Percentiles rank a stretch among this genome's conserved stretches.
phyloP scores from a whole-genome alignment of 768 basidiomycete species.

The Daedaleopsis sinensis region DNA sequence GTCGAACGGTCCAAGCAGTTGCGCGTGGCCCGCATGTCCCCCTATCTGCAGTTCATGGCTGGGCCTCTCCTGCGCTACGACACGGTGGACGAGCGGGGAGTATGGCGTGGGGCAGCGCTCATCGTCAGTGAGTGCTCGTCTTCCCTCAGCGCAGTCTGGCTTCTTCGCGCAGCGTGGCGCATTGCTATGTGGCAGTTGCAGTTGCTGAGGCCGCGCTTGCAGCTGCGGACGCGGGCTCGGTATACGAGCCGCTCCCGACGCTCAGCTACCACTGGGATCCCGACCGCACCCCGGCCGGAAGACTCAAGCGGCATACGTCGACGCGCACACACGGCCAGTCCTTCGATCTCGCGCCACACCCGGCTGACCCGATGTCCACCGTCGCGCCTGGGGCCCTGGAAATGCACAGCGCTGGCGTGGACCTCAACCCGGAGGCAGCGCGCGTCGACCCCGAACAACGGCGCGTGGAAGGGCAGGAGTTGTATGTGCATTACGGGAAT shows the following conservation, averaged over 20 bases:
- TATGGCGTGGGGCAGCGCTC: slow-evolving; percentile 89
- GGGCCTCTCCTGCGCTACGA: slow-evolving; percentile 91
- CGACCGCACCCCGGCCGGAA: slow-evolving; percentile 33
- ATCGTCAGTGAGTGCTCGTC: slow-evolving; percentile 72
- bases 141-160: not conserved
- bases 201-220: slow-evolving; percentile 4
- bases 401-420: not conserved
- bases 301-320: slow-evolving; percentile 15
- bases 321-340: slow-evolving; percentile 32
- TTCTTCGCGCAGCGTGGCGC: not conserved
- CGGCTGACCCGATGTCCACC: slow-evolving; percentile 68
- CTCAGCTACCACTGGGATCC: slow-evolving; percentile 77
- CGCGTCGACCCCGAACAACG: slow-evolving; percentile 15
- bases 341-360: slow-evolving; percentile 70
- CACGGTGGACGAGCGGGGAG: slow-evolving; percentile 72
- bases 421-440: not conserved
- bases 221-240: slow-evolving; percentile 81
- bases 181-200: slow-evolving; percentile 2
- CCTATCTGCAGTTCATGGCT: slow-evolving; percentile 89
- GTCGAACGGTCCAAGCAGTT: slow-evolving; percentile 67
- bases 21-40: slow-evolving; percentile 69
- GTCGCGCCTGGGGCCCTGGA: slow-evolving; percentile 26
- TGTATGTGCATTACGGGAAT: slow-evolving; percentile 32
- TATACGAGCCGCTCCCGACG: slow-evolving; percentile 73
- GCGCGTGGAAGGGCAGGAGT: slow-evolving; percentile 25